Evolutionary conservation across 139 green algal genomes (phyloP).

Genomic region (Diplosphaera chodatii): DNA sequence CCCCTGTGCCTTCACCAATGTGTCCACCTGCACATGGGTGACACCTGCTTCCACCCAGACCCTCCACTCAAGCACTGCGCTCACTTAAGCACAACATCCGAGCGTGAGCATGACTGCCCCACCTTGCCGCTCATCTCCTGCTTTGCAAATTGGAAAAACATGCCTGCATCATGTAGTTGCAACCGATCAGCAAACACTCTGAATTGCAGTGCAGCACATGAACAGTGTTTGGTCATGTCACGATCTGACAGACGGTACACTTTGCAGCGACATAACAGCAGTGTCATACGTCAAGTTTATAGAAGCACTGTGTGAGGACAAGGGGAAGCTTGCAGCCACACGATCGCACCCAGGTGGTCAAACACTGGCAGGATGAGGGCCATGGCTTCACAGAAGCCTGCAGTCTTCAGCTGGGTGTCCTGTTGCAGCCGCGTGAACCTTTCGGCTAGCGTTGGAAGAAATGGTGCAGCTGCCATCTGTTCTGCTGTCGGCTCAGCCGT

Average conservation of each 20-base stretch:
- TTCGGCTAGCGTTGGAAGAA: neutral
- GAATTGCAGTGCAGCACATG: no score
- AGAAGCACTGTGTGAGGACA: no score
- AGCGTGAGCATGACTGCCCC: no score
- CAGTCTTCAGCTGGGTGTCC: neutral
- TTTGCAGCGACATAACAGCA: no score
- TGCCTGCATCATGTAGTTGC: constrained; percentile 8
- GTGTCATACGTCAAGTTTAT: no score
- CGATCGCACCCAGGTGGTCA: neutral
- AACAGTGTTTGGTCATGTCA: no score
- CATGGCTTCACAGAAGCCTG: neutral
- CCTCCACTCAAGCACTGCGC: no score
- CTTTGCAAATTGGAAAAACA: constrained; percentile 25
- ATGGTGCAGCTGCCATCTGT: neutral
- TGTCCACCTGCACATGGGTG: constrained; percentile 43
- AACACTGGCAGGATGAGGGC: neutral
- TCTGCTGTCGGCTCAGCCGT: neutral
- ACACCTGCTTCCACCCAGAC: no score
- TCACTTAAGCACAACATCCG: no score
- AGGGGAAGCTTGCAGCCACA: no score
- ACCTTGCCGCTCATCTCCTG: constrained; percentile 20
- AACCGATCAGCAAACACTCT: no score
- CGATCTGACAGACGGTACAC: no score
- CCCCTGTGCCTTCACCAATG: constrained; percentile 12
- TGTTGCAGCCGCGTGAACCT: neutral